Conservation (phyloP, 2,329 filamentous ascomycete species). For the Venturia carpophila region DNA sequence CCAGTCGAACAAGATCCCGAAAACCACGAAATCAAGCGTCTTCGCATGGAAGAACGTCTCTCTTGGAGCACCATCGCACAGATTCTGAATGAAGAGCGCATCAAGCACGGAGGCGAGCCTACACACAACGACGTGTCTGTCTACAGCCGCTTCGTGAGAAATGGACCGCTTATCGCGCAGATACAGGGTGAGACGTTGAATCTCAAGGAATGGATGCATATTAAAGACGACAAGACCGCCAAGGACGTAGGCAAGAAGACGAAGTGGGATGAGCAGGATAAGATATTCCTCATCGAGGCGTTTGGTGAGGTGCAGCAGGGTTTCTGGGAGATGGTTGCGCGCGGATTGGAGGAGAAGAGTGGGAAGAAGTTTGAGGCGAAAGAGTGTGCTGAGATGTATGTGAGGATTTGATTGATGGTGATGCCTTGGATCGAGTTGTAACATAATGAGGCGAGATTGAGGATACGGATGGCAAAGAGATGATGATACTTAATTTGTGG, state of each 20-base stretch:
- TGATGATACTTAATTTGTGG: background rate
- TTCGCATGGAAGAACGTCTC: constrained; percentile 26
- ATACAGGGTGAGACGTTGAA: constrained; percentile 28
- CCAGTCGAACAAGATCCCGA: constrained; percentile 26
- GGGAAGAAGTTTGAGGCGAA: constrained; percentile 7
- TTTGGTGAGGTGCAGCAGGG: constrained; percentile 12
- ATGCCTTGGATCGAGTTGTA: background rate
- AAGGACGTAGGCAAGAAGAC: background rate
- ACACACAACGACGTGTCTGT: constrained; percentile 26
- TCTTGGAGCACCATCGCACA: constrained; percentile 27
- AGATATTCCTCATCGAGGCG: constrained; percentile 8
- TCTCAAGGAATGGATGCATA: constrained; percentile 29
- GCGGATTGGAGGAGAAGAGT: constrained; percentile 6
- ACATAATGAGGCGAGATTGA: background rate
- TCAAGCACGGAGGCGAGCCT: constrained; percentile 19
- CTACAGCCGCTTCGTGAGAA: constrained; percentile 33
- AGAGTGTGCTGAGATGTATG: constrained; percentile 13
- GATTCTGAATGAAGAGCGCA: constrained; percentile 21
- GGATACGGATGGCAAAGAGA: background rate
- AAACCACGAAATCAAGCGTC: constrained; percentile 27
- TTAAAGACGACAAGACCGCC: constrained; percentile 21
- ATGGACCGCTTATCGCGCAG: constrained; percentile 25
- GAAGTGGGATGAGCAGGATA: constrained; percentile 9
- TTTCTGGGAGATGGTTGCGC: constrained; percentile 12
- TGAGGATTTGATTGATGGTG: constrained; percentile 5